Evolutionary conservation across 345 rosid genomes (phyloP), one percentile per base, ranked within the genome.

Genomic region (Euphorbia tirucalli): DNA sequence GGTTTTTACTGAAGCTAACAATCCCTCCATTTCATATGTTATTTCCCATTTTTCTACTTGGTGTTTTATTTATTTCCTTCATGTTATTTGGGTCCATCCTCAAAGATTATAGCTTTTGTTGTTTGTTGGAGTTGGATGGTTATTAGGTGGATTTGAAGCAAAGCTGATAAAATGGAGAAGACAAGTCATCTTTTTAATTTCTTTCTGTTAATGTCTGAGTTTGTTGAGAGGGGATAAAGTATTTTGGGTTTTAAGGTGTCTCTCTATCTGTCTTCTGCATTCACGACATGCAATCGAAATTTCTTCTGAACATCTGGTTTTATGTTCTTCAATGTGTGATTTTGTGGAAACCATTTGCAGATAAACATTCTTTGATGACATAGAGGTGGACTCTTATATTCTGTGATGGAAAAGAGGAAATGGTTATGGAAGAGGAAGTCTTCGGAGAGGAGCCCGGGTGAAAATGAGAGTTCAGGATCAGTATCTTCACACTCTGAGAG

Each of bases 391-490:
- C 35, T 44, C 5, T 46, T 67, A 57, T 65, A 72, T 27, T 39
- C 72, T 52, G 67, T 62, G 28, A 90, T 93, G 98, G 97, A 93
- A 74, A 89, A 91, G 83, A 75, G 83, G 39, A 87, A 86, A 76
- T 89, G 95, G 95, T 61, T 85, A 71, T 85, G 90, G 84, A 88
- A 89, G 88, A 87, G 80, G 82, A 89, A 78, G 65, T 75, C 90
- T 62, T 88, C 91, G 32, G 95, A 91, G 80, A 88, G 81, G 78
- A 89, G 93, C 85, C 83, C 85, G 2, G 89, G 93, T 66, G 92
- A 86, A 78, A 85, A 84, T 18, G 92, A 86, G 72, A 87, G 92
- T 69, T 89, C 90, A 3, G 96, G 85, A 60, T 89, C 97, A 1
- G 72, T 85, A 43, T 87, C 91, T 74, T 91, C 93, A 5, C 86